Evolutionary conservation across 2,329 filamentous ascomycete species (phyloP), one percentile per base, ranked within the genome.

Genomic region (Neonectria faginata): DNA sequence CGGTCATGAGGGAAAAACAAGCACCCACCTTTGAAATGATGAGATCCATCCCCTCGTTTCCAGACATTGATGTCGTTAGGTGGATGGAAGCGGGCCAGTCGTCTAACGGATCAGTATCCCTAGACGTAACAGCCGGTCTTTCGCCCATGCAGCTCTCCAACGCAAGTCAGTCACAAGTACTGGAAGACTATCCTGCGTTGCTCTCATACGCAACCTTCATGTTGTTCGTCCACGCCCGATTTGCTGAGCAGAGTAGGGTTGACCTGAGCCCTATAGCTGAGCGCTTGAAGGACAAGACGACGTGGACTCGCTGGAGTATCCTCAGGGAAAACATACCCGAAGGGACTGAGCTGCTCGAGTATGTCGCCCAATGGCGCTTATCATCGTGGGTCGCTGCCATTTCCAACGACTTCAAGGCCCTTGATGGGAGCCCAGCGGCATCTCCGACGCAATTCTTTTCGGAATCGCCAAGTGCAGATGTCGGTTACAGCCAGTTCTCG

Each of bases 181-280:
- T 64, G 31, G 16, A 60, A 29, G 42, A 51, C 14, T 44, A 51
- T 42, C 41, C 47, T 12, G 56, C 62, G 1, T 33, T 64, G n/a
- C 33, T 64, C 2, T 25, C 36, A 11, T 64, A 64, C 45, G 62
- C 56, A n/a, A 60, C 56, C 2, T 62, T 50, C 18, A 20, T 45
- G 16, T 7, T 67, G 18, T 63, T 59, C 31, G 14, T n/a, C 5
- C 67, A 67, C 14, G 59, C 56, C 5, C 22, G 12, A 6, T n/a
- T 47, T 4, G 48, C 41, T 3, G 36, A 33, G 31, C 31, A 39
- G 36, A 8, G 5, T n/a, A 14, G 36, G 16, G 36, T n/a, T 36
- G 36, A n/a, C 16, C 36, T 14, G 36, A 39, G 36, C 14, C 12
- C 16, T 14, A n/a, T 39, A 14, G 36, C 10, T 12, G 5, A 16